These are phyloP conservation scores for Dictyostelium intermedium DNA, from an alignment of 78 protist species.

Conservation along the genomic window DNA sequence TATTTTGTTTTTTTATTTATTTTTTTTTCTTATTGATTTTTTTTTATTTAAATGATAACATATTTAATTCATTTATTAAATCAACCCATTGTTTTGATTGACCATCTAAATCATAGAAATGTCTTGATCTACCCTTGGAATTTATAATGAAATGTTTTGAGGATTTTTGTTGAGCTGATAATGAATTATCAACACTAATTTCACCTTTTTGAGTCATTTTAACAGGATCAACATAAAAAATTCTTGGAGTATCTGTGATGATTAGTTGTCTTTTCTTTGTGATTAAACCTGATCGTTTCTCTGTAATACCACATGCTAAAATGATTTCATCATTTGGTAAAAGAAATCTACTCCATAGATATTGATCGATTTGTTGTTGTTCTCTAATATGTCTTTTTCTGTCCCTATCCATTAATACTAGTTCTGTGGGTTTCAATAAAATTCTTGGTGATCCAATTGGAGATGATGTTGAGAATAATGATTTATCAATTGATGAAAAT, in stretches of 20 bases:
- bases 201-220: slow-evolving; percentile 57
- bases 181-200: slow-evolving; percentile 21
- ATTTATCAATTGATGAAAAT: neutral
- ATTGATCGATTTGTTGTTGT: slow-evolving; percentile 2
- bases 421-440: slow-evolving; percentile 18
- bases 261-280: slow-evolving; percentile 81
- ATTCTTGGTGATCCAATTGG: neutral
- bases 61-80: slow-evolving; percentile 53
- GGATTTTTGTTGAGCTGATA: slow-evolving; percentile 39
- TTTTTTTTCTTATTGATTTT: neutral
- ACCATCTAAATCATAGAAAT: slow-evolving; percentile 34
- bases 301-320: slow-evolving; percentile 31
- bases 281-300: slow-evolving; percentile 73
- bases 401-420: neutral
- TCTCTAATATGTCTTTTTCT: slow-evolving; percentile 18
- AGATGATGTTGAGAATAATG: neutral
- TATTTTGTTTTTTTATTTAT: too few relatives aligned
- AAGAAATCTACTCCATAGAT: slow-evolving; percentile 59
- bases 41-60: neutral
- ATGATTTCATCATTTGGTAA: slow-evolving; percentile 75
- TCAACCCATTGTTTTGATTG: slow-evolving; percentile 32
- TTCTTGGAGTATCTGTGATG: slow-evolving; percentile 82
- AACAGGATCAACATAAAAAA: slow-evolving; percentile 80
- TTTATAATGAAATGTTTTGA: slow-evolving; percentile 36
- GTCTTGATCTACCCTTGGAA: slow-evolving; percentile 44